A percentile compares a stretch with the other conserved stretches of the same genome.
These are phyloP conservation scores for Trichoderma citrinoviride DNA, from an alignment of 2,329 filamentous ascomycete species.

Conservation along the genomic window DNA sequence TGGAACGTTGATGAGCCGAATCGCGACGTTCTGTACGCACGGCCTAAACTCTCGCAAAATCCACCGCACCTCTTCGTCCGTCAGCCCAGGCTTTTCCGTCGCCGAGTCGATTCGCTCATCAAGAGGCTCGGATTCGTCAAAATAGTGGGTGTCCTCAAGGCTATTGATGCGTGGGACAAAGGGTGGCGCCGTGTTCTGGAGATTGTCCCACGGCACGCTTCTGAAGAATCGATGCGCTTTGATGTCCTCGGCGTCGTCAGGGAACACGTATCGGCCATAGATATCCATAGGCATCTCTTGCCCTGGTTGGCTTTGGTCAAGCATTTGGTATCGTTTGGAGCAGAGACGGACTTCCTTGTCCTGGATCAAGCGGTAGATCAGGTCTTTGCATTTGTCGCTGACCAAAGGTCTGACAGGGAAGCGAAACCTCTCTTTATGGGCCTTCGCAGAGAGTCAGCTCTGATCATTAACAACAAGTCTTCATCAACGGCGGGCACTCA, in stretches of 20 bases:
- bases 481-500: constrained; percentile 40
- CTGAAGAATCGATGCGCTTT: constrained; percentile 85
- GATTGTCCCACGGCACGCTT: constrained; percentile 70
- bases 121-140: constrained; percentile 77
- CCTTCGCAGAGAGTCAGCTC: constrained; percentile 44
- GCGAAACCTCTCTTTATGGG: constrained; percentile 65
- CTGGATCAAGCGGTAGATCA: constrained; percentile 70
- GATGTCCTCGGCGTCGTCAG: constrained; percentile 84
- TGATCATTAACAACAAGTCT: not conserved
- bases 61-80: constrained; percentile 33
- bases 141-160: constrained; percentile 79
- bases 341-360: constrained; percentile 75
- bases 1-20: constrained; percentile 46
- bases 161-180: constrained; percentile 72
- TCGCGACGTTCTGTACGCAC: constrained; percentile 44
- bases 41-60: constrained; percentile 41
- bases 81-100: constrained; percentile 33
- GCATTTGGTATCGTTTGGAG: constrained; percentile 68
- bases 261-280: constrained; percentile 64
- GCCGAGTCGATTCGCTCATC: constrained; percentile 58
- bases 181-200: constrained; percentile 70
- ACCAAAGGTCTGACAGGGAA: constrained; percentile 68
- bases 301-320: constrained; percentile 47
- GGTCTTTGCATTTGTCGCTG: constrained; percentile 69
- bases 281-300: constrained; percentile 26